Evolutionary conservation across 2,329 filamentous ascomycete species (phyloP), one percentile per base, ranked within the genome.

Genomic region (Zarea fungicola): DNA sequence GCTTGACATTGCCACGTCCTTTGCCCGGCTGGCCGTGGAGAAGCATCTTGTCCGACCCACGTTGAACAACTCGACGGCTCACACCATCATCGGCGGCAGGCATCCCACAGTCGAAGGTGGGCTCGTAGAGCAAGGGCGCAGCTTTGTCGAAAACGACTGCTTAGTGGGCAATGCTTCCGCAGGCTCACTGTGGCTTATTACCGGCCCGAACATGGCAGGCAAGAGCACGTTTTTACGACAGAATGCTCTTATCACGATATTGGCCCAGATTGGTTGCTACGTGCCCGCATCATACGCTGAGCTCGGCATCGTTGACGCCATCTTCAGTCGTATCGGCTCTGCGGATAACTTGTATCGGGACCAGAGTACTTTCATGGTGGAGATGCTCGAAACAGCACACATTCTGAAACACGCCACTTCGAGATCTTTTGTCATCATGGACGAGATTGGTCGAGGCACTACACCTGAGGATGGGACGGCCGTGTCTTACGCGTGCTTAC

Each of bases 301-400:
- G 58, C 77, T 99, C 22, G 91, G 92, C 1, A 75, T 99, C 36
- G 90, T 96, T n/a, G 93, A 99, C 68, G 89, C 92, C 60, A 85
- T 99, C 47, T 97, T 95, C 72, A 93, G 86, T 62, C 87, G 93
- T 62, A 86, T 95, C 19, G 93, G 93, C 2, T 95, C 90, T 1
- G 93, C 92, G 2, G 95, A 99, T 65, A 92, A 96, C 63, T 75
- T 99, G n/a, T 96, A 87, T 70, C 81, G 83, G 43, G 87, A 96
- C 70, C 91, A 97, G 66, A 96, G 89, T 46, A 99, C 95, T 0
- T 99, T 99, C 68, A 97, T 99, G 93, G 89, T 97, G 1, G 93
- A 99, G 70, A 99, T 99, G 93, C 78, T 96, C 2, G 93, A 99
- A 69, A 96, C 93, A 18, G 91, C 92, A 2, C 78, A 86, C 22